Conservation (phyloP, 2,329 filamentous ascomycete genomes). For the Aspergillus transmontanensis region DNA sequence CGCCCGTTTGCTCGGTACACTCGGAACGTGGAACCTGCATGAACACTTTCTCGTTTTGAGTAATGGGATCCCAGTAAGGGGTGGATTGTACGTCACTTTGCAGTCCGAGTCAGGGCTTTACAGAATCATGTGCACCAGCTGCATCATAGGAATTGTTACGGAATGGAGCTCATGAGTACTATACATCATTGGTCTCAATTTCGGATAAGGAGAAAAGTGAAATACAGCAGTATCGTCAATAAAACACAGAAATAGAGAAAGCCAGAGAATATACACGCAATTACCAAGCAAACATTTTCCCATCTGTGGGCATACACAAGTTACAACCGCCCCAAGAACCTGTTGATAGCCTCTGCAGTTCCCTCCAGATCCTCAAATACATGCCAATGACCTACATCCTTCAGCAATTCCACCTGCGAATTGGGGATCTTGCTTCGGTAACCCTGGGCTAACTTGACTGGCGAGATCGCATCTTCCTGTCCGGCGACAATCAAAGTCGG, state of each 20-base stretch:
- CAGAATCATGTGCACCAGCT: not conserved
- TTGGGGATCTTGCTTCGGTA: conserved; percentile 37
- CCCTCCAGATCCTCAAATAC: conserved; percentile 49
- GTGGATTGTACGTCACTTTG: not conserved
- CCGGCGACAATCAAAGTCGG: conserved; percentile 48
- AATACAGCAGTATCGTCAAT: not conserved
- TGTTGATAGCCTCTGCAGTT: not conserved
- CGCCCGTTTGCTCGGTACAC: not conserved
- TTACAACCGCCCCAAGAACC: not conserved
- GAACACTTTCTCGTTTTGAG: not conserved
- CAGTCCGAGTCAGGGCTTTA: not conserved
- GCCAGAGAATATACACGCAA: not conserved
- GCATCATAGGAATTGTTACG: not conserved
- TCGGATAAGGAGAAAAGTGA: not conserved
- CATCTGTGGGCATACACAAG: not conserved
- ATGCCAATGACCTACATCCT: conserved; percentile 55
- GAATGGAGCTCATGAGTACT: not conserved
- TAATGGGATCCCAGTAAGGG: not conserved
- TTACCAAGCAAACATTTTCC: not conserved
- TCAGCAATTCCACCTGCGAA: conserved; percentile 32
- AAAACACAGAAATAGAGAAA: not conserved
- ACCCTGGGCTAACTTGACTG: conserved; percentile 13
- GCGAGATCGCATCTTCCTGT: conserved; percentile 49
- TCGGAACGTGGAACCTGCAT: not conserved
- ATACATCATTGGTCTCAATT: not conserved